Evolutionary conservation across 192 early-diverging fungal genomes (phyloP), one percentile per base, ranked within the genome.

Genomic region (Coemansia sp.): DNA sequence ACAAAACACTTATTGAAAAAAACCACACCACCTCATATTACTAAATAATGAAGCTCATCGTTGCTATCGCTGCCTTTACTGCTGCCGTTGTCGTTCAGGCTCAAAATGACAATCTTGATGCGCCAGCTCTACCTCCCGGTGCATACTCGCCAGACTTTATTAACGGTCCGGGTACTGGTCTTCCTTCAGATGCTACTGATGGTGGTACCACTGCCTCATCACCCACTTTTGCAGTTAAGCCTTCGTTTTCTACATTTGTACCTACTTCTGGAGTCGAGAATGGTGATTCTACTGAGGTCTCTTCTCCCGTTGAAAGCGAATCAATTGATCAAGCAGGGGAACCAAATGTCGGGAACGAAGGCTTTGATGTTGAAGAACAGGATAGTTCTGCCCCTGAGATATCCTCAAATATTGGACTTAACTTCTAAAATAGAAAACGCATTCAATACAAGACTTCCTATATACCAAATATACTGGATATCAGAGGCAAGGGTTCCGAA

Each of bases 21-120:
- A 46, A 46, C 39, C 2, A 6, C 33, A 1, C 33, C 11, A 17
- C 14, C 8, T 36, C 39, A 46, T 46, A 46, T 17, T 14, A 46
- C 39, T 17, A 14, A 46, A 46, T 17, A 46, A 46, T 46, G 39
- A 46, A 46, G 39, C 39, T 46, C 14, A 14, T 33, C 51, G 6
- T 62, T 52, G 50, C 42, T 20, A 20, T 62, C 24, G 50, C 42
- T 14, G 39, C 42, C 25, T 22, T 62, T 29, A 67, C 65, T 24
- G 68, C 61, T 53, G 76, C 64, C 51, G 64, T 61, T n/a, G n/a
- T 63, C 17, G 74, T 64, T 33, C 39, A 46, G 39, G 39, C 39
- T 46, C 39, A 46, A 17, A 46, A 46, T 17, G 39, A 17, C 39
- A 46, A 46, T 14, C 39, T 46, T 14, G 39, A 46, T 46, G 39